Evolutionary conservation across 2,329 filamentous ascomycete genomes (phyloP), one percentile per base, ranked within the genome.

Genomic region (Aspergillus phoenicis): DNA sequence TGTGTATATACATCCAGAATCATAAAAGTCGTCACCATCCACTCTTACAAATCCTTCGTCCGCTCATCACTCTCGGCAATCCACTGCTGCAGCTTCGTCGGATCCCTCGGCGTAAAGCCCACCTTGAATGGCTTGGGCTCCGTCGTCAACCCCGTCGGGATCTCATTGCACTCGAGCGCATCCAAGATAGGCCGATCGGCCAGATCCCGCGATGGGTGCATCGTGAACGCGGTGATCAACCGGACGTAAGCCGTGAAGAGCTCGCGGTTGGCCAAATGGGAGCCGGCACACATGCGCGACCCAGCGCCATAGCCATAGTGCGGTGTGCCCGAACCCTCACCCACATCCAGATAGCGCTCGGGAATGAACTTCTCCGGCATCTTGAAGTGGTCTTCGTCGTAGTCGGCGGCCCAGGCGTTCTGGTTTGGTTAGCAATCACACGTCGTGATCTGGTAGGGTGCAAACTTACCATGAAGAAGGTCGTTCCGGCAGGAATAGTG

Each of bases 351-450:
- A 70, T 89, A 93, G 26, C 90, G 84, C 64, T 92, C 89, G 0
- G 89, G 88, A n/a, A 86, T 79, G 73, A 93, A 92, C 6, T 79
- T 75, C 28, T 82, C 64, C 0, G 90, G 85, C 28, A 85, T 73
- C 64, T 86, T 84, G 79, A 91, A 93, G 71, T 91, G 89, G 0
- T 77, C 74, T 5, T 83, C 81, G 70, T 93, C 90, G 73, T 91
- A 91, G 75, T 93, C 84, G 26, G 89, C 90, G 1, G 88, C 89
- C 75, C 89, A 92, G 8, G 89, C 88, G 68, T 89, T 93, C 84
- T 85, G 57, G 22, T 3, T 1, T 3, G 1, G 1, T 15, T 15
- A 45, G 24, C 66, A 28, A 10, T 33, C 8, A 5, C 8, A 5
- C 15, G n/a, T 2, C 10, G 15, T 15, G 3, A 10, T 13, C 2